Conservation (phyloP, 2,329 filamentous ascomycete species). For the Colletotrichum sp. region DNA sequence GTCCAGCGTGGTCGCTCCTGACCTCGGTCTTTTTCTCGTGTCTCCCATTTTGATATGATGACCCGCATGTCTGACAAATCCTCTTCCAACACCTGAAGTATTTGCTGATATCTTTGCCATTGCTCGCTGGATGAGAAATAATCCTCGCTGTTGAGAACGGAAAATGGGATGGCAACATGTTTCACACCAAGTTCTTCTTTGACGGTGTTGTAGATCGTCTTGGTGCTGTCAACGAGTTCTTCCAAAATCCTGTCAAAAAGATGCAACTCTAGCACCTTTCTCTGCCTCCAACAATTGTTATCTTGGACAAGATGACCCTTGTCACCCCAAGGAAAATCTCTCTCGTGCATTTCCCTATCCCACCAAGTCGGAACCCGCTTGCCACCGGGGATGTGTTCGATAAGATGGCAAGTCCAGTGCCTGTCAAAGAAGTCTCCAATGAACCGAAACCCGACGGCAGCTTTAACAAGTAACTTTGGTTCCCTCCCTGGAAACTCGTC, state of each 20-base stretch:
- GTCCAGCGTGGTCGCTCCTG: constrained; percentile 34
- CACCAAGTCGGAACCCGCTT: neutral
- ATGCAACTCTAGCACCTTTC: neutral
- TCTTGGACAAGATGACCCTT: neutral
- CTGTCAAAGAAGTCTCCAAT: neutral
- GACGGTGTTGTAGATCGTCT: neutral
- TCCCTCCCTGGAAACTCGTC: neutral
- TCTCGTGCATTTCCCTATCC: accelerated
- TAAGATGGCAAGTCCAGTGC: neutral
- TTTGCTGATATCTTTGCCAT: neutral
- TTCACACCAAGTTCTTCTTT: neutral
- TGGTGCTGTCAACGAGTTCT: neutral
- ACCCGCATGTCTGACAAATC: neutral
- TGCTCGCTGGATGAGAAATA: neutral
- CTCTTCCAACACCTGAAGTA: neutral
- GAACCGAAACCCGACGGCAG: neutral
- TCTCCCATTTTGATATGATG: constrained; percentile 24
- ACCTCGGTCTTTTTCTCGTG: constrained; percentile 28
- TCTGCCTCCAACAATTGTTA: neutral
- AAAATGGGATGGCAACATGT: neutral
- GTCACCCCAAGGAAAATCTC: neutral
- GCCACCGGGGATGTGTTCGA: neutral
- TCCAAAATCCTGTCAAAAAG: neutral
- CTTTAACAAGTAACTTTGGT: neutral
- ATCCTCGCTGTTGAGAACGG: neutral